Evolutionary conservation across 1,284 basidiomycete genomes (phyloP).

Genomic region (Irpex sp.): DNA sequence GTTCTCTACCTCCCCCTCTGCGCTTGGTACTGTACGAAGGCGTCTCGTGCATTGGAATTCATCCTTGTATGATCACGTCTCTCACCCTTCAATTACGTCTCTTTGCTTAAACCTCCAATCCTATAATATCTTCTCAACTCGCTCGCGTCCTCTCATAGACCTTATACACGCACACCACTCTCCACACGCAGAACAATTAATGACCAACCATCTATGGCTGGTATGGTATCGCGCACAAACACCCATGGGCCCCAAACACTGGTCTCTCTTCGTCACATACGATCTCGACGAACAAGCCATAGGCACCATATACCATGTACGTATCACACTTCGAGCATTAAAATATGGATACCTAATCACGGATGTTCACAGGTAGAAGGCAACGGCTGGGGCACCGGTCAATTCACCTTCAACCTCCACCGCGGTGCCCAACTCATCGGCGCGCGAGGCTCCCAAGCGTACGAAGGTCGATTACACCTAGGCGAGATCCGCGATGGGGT

Average conservation of each 20-base stretch:
- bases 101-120: no score
- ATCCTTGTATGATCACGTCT: no score
- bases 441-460: conserved; percentile 16
- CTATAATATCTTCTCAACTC: no score
- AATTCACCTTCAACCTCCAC: conserved; percentile 15
- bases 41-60: no score
- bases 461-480: conserved; percentile 17
- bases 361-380: conserved; percentile 13
- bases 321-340: neutral
- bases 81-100: no score
- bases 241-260: conserved; percentile 18
- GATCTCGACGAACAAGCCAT: conserved; percentile 19
- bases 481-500: conserved; percentile 16
- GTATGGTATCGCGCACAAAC: conserved; percentile 18
- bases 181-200: neutral
- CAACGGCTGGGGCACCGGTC: conserved; percentile 18
- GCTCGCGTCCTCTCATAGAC: neutral
- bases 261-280: conserved; percentile 19
- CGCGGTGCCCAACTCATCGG: conserved; percentile 19
- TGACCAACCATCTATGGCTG: conserved; percentile 20
- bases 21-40: no score
- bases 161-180: neutral
- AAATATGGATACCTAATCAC: neutral
- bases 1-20: no score
- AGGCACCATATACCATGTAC: conserved; percentile 18